Percentiles rank a stretch among this genome's conserved stretches.
These are phyloP conservation scores for Coriaria nepalensis DNA, from an alignment of 306 rosid species.

Conservation along the genomic window DNA sequence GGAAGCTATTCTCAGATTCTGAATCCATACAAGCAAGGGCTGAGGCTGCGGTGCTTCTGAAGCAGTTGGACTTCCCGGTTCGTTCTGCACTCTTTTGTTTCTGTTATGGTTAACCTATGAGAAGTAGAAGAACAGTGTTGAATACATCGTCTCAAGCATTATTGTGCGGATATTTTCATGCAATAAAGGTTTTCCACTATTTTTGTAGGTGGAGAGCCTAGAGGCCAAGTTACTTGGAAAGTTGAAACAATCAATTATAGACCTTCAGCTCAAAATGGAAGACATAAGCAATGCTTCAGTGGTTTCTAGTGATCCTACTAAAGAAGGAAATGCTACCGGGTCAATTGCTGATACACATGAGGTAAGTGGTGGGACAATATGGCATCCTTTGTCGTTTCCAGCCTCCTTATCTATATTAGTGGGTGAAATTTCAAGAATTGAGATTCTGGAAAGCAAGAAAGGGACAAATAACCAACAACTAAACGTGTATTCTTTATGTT, in stretches of 20 bases:
- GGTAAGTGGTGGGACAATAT: too few relatives aligned
- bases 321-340: slow-evolving; percentile 15
- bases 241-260: slow-evolving; percentile 59
- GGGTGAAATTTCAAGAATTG: too few relatives aligned
- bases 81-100: slow-evolving; percentile 18
- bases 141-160: too few relatives aligned
- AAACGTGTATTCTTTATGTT: slow-evolving; percentile 1
- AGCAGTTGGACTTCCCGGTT: slow-evolving; percentile 85
- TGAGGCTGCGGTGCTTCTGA: slow-evolving; percentile 92
- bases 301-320: slow-evolving; percentile 25
- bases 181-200: slow-evolving; percentile 17
- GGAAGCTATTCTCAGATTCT: slow-evolving; percentile 76
- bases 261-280: slow-evolving; percentile 49
- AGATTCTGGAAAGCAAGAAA: too few relatives aligned
- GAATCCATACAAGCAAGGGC: slow-evolving; percentile 92
- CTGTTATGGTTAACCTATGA: too few relatives aligned
- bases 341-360: slow-evolving; percentile 27
- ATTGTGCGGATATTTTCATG: too few relatives aligned
- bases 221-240: slow-evolving; percentile 69
- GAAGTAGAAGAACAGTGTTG: too few relatives aligned
- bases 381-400: too few relatives aligned
- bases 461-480: too few relatives aligned
- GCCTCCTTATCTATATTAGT: too few relatives aligned
- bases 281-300: slow-evolving; percentile 34
- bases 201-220: slow-evolving; percentile 68